These are phyloP conservation scores for Neurospora crassa DNA, from an alignment of 2,329 filamentous ascomycete species.

Conservation along the genomic window DNA sequence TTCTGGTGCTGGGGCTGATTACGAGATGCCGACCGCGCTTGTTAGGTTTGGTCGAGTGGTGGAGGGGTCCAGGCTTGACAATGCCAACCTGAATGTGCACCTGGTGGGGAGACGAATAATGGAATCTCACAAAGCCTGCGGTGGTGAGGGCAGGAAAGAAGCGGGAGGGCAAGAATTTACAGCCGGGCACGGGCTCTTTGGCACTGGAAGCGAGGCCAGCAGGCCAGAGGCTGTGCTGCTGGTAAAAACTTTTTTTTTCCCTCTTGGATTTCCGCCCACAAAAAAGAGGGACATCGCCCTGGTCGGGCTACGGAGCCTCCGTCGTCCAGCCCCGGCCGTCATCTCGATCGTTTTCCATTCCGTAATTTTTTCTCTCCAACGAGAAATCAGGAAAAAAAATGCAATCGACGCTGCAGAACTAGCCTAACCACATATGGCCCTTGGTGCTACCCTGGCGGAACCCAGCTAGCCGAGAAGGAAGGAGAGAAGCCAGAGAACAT, in stretches of 20 bases:
- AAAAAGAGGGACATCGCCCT: slow-evolving; percentile 6
- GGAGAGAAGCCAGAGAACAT: neutral
- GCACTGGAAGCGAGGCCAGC: neutral
- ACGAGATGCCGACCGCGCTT: slow-evolving; percentile 4
- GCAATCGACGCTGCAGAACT: neutral
- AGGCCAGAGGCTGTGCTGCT: slow-evolving; percentile 10
- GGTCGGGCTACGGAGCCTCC: neutral
- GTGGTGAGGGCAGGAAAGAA: neutral
- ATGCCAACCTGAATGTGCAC: neutral
- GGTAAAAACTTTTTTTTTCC: slow-evolving; percentile 9
- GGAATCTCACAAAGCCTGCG: neutral
- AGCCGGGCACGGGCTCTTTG: neutral
- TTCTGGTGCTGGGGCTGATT: neutral
- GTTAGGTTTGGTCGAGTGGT: neutral
- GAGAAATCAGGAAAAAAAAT: neutral
- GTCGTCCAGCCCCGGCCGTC: neutral
- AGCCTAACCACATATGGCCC: neutral
- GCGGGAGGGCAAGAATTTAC: neutral
- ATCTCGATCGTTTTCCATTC: neutral
- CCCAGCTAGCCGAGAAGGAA: neutral
- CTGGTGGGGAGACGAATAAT: slow-evolving; percentile 15
- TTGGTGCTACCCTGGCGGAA: neutral
- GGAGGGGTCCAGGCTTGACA: neutral
- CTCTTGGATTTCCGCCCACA: slow-evolving; percentile 17
- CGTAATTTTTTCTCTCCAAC: neutral